Percentiles rank a stretch among this genome's conserved stretches.
phyloP scores from a whole-genome alignment of 2,329 filamentous ascomycete species.

The Colletotrichum abscissum region DNA sequence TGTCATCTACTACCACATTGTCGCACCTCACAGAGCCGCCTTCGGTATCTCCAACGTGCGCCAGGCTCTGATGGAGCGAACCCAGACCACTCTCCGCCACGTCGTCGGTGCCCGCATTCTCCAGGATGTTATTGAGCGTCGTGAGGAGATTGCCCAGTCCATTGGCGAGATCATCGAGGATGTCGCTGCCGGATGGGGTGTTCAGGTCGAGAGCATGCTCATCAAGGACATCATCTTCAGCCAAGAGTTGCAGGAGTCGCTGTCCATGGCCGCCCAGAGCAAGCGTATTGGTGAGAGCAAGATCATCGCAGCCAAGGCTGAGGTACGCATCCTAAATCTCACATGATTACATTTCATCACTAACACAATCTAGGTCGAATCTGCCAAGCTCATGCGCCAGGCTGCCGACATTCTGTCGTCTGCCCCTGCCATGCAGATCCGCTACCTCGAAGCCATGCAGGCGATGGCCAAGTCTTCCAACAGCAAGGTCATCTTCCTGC shows the following conservation, averaged over 20 bases:
- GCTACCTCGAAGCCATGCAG: slow-evolving; percentile 98
- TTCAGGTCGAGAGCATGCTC: slow-evolving; percentile 96
- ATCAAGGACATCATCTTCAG: slow-evolving; percentile 99
- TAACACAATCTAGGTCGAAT: slow-evolving; percentile 72
- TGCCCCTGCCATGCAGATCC: slow-evolving; percentile 97
- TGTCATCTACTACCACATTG: slow-evolving; percentile 99
- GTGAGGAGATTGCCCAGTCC: slow-evolving; percentile 94
- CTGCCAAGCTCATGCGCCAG: slow-evolving; percentile 91
- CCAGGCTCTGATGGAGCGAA: slow-evolving; percentile 96
- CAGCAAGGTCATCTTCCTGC: slow-evolving; percentile 88
- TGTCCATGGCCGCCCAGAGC: slow-evolving; percentile 98
- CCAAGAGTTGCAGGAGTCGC: slow-evolving; percentile 92
- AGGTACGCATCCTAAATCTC: slow-evolving; percentile 56
- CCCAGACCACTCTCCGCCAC: slow-evolving; percentile 96
- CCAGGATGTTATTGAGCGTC: slow-evolving; percentile 97
- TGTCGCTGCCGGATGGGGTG: slow-evolving; percentile 93
- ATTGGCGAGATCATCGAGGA: slow-evolving; percentile 98
- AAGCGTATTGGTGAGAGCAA: slow-evolving; percentile 99
- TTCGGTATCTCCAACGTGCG: slow-evolving; percentile 96
- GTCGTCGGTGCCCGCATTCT: slow-evolving; percentile 95
- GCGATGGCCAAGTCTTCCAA: slow-evolving; percentile 96
- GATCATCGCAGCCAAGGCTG: slow-evolving; percentile 95
- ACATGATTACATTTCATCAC: neutral
- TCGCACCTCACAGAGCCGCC: slow-evolving; percentile 93
- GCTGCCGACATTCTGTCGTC: slow-evolving; percentile 93